Evolutionary conservation across 1,284 basidiomycete genomes (phyloP).

Genomic region (Cutaneotrichosporon sp.): DNA sequence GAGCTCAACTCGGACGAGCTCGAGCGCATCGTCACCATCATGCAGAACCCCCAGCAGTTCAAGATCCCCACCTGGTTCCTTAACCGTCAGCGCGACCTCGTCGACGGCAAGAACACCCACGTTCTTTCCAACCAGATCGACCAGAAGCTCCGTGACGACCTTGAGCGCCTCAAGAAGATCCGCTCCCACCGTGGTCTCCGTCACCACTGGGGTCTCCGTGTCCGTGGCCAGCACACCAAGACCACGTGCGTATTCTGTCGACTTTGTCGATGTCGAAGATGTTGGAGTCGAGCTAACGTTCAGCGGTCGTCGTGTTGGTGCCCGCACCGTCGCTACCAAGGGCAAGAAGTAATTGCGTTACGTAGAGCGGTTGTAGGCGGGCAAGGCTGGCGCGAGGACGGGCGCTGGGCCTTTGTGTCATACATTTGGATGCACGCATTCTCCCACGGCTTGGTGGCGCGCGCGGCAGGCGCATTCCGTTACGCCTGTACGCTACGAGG

Average conservation of each 20-base stretch:
- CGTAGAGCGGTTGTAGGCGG: constrained; percentile 4
- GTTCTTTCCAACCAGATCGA: constrained; percentile 96
- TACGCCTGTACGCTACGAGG: no score
- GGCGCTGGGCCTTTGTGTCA: constrained; percentile 8
- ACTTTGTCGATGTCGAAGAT: neutral
- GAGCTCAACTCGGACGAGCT: constrained; percentile 96
- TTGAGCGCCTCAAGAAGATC: constrained; percentile 99
- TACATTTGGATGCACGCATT: constrained; percentile 17
- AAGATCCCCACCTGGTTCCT: constrained; percentile 99
- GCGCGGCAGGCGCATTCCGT: no score
- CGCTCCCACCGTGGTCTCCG: constrained; percentile 96
- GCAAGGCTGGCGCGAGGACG: constrained; percentile 2
- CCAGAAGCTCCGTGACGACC: constrained; percentile 97
- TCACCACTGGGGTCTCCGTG: constrained; percentile 94
- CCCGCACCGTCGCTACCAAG: constrained; percentile 23
- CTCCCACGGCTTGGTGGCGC: no score
- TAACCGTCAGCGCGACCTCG: constrained; percentile 98
- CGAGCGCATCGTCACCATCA: constrained; percentile 98
- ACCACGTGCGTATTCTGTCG: constrained; percentile 64
- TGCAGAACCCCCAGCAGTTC: constrained; percentile 99
- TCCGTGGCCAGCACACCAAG: constrained; percentile 98
- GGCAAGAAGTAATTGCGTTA: constrained; percentile 25
- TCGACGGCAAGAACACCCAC: constrained; percentile 95
- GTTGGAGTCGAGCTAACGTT: no score
- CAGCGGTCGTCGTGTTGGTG: constrained; percentile 25